Base-by-base conservation (phyloP, 2,329 filamentous ascomycete genomes). In the Parastagonospora nodorum region DNA sequence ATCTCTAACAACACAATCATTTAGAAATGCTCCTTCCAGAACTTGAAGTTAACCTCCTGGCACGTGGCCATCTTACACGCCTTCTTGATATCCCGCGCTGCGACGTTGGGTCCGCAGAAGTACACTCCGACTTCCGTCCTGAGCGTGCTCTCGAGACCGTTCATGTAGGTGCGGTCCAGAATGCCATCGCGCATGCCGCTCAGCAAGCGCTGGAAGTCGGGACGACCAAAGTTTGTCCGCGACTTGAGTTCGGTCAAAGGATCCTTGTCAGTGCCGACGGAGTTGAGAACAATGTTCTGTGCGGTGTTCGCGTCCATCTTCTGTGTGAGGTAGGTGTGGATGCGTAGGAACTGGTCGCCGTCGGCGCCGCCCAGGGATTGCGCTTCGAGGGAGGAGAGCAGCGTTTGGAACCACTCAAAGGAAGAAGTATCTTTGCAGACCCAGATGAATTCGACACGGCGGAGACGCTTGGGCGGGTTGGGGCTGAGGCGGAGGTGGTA, bases 381-480 rank as follows among this genome's bases (percentile, higher is more conserved):
- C 31, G 87, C 82, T 75, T 99, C 94, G 16, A 99, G 88, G 0
- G 90, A 95, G 0, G 89, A 90, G 12, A 99, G 84, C 1, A 99
- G 85, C 1, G 89, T 92, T 73, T 99, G 94, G 81, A 99, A 97
- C 94, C 94, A 99, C 77, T 97, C 94, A 68, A 99, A 99, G 0
- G 92, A 96, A 30, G 85, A 89, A 0, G 92, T 96, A 69, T 97
- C 92, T 74, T 90, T 94, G 83, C 93, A 97, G 44, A 97, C 88
- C 94, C 94, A 99, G 79, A 99, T 95, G 76, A 99, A 99, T 74
- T 99, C 94, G 29, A 99, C 93, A 73, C 94, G 88, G 52, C 92
- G 89, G 40, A 99, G 87, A 69, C 93, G 90, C 42, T 85, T 86
- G 1, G 93, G 92, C 19, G 92, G 90, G 78, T 97, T 94, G 7